phyloP scores from a whole-genome alignment of 331 rosid genomes.

The Telfairia occidentalis region DNA sequence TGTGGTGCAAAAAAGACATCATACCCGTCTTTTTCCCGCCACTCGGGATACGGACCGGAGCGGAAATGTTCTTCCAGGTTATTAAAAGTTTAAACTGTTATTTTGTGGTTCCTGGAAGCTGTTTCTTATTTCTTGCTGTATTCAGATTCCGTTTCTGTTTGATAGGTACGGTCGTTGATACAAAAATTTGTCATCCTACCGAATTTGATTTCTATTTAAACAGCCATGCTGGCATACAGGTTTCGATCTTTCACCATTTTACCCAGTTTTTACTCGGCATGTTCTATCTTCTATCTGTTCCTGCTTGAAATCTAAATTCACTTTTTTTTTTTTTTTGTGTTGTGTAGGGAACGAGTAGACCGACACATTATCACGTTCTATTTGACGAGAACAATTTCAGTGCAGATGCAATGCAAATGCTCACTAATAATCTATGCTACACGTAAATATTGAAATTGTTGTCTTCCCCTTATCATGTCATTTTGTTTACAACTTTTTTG shows the following conservation, averaged over 20 bases:
- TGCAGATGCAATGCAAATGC: slow-evolving; percentile 38
- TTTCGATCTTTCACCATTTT: slow-evolving; percentile 9
- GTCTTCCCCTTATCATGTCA: background rate
- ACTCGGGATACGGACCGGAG: slow-evolving; percentile 29
- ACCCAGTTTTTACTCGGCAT: background rate
- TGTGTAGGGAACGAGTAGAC: slow-evolving; percentile 75
- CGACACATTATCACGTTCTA: slow-evolving; percentile 64
- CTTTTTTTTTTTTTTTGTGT: background rate
- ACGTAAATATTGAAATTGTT: slow-evolving; percentile 32
- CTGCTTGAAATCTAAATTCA: background rate
- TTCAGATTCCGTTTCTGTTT: background rate
- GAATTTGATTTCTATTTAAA: slow-evolving; percentile 76
- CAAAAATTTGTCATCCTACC: slow-evolving; percentile 49
- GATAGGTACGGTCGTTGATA: slow-evolving; percentile 72
- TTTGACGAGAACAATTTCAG: slow-evolving; percentile 51
- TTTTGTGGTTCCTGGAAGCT: background rate
- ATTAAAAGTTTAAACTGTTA: background rate
- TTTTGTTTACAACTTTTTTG: background rate
- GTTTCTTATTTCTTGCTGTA: background rate
- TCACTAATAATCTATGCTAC: slow-evolving; percentile 62
- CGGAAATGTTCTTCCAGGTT: slow-evolving; percentile 82
- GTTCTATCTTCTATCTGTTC: background rate
- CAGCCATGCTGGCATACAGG: slow-evolving; percentile 85
- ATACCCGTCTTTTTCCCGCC: slow-evolving; percentile 56
- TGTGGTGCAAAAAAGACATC: slow-evolving; percentile 83